Conservation (phyloP, 1,284 basidiomycete genomes). For the Trichosporon asahii region DNA sequence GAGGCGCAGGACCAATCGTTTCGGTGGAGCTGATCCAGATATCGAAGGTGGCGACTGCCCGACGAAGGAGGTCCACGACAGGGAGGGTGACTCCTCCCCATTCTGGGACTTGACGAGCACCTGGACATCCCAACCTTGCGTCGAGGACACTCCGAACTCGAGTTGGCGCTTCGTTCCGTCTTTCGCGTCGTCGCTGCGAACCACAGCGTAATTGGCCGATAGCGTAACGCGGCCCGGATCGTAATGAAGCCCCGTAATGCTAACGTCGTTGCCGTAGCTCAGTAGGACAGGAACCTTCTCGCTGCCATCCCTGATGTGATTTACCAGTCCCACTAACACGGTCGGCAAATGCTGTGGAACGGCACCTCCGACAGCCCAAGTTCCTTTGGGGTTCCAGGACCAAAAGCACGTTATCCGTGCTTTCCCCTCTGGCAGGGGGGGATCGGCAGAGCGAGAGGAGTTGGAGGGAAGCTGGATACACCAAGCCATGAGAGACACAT, state of each 20-base stretch:
- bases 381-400: constrained; percentile 88
- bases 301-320: constrained; percentile 70
- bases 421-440: constrained; percentile 49
- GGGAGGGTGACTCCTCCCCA: constrained; percentile 61
- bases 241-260: constrained; percentile 71
- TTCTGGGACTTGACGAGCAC: constrained; percentile 63
- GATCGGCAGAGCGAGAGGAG: constrained; percentile 35
- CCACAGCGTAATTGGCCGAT: constrained; percentile 78
- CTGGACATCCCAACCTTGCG: constrained; percentile 88
- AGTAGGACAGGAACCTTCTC: constrained; percentile 69
- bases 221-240: constrained; percentile 77
- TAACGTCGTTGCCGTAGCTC: constrained; percentile 77
- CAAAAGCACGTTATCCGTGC: constrained; percentile 86
- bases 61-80: constrained; percentile 67
- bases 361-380: constrained; percentile 71
- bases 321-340: constrained; percentile 73
- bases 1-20: constrained; percentile 65
- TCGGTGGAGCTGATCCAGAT: constrained; percentile 52
- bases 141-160: constrained; percentile 72
- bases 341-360: constrained; percentile 69
- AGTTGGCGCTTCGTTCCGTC: constrained; percentile 59
- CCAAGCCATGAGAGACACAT: constrained; percentile 86
- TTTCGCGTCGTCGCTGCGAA: constrained; percentile 60
- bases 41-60: constrained; percentile 53
- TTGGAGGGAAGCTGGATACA: constrained; percentile 67